Base-by-base conservation (phyloP, 2,329 filamentous ascomycete genomes). In the Stachybotrys echinatus region DNA sequence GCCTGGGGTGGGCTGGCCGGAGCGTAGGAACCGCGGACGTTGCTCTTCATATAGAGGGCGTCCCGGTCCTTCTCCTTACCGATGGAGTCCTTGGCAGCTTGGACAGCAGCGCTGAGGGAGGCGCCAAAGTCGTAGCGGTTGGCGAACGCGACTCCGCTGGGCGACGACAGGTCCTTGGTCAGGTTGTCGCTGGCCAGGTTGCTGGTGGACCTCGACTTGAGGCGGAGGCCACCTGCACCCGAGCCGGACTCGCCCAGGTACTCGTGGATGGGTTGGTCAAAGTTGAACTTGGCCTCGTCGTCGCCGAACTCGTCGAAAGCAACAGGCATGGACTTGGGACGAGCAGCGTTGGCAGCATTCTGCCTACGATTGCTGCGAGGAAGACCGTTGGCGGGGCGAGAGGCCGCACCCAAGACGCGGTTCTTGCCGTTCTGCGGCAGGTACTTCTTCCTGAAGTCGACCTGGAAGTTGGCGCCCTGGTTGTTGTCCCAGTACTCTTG, bases 401-500 rank as follows among this genome's bases (percentile, higher is more conserved):
- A 74, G 10, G 72, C 69, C 12, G 77, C 71, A 12, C 77, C 74
- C 53, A 77, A 72, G 23, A 73, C 67, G 50, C 72, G 72, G 52
- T 74, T 75, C 73, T 83, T 84, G 56, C 78, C 77, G 47, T 77
- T 82, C 60, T 78, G 77, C 18, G 80, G 74, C 53, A 88, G 79
- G 58, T 80, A 70, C 72, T 89, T 91, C 77, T 92, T 95, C 56
- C 78, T 77, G 73, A 99, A 99, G 67, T 96, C 91, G 49, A 97
- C 82, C 67, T 96, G 92, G 72, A 94, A 99, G 72, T 99, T 97
- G 69, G 83, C 81, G 23, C 76, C 74, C 58, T 76, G 75, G 67
- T 99, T 99, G 77, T 92, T 99, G 71, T 99, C 94, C 94, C 94
- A 99, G 68, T 84, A 89, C 61, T 97, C 92, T 54, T 87, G 79